Evolutionary conservation across 2,329 filamentous ascomycete genomes (phyloP), one percentile per base, ranked within the genome.

Genomic region (Akanthomyces uredinophilus): DNA sequence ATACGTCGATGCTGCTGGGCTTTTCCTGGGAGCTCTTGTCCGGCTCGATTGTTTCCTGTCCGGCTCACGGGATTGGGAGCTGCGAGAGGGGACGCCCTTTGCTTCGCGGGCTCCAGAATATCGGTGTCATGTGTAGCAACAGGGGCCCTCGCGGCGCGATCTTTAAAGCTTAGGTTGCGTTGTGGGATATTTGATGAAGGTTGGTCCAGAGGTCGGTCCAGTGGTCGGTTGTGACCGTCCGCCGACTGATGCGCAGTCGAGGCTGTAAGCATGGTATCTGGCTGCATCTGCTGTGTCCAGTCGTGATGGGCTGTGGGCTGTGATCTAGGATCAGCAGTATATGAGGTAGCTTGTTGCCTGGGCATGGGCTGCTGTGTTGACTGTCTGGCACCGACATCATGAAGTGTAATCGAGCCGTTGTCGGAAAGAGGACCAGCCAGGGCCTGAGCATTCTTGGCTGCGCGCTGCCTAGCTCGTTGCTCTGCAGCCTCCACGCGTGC

Each of bases 401-500:
- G 29, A 18, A 44, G 11, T 24, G 32, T n/a, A 24, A 24, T 27
- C 16, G 51, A 22, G 18, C 18, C 59, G 32, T 22, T 53, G 6
- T 37, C 18, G 18, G 51, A n/a, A 43, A 35, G 7, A 16, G 51
- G 16, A 58, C 60, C 53, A 64, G 44, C 37, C 46, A 32, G 24
- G 41, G 47, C 22, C 20, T 49, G 37, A 14, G 74, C 68, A 67
- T 69, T 72, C 27, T 76, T 73, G 43, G 81, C 81, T 14, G 78
- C 79, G 67, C 80, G 81, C 70, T 94, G 87, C 67, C 87, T 84
- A 20, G 88, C 84, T 49, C 85, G 83, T 67, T 87, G 82, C 73
- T 97, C 94, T 6, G 92, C 92, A 69, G 94, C 90, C 71, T 92
- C 85, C 5, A 94, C 86, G 52, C 91, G 84, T 10, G 92, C 92